Evolutionary conservation across 2,329 filamentous ascomycete genomes (phyloP).

Genomic region (Hyphodiscus sp.): DNA sequence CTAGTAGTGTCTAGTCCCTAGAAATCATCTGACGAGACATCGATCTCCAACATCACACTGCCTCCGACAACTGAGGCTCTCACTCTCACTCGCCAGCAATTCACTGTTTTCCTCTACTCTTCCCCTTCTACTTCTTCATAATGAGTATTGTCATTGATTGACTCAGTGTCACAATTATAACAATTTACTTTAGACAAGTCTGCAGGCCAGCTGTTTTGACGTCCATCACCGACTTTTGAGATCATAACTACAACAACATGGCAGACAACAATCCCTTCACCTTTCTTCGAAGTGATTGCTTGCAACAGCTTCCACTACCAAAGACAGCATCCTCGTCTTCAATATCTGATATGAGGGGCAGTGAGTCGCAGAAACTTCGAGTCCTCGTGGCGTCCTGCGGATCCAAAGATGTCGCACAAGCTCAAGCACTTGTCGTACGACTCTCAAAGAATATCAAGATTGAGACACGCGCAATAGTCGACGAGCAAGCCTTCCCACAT

Average conservation of each 20-base stretch:
- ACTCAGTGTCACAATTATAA: no score
- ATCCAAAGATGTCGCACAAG: slow-evolving; percentile 57
- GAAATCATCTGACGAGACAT: no score
- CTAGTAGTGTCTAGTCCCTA: no score
- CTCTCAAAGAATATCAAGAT: slow-evolving; percentile 59
- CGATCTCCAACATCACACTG: no score
- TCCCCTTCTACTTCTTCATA: no score
- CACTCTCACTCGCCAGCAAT: no score
- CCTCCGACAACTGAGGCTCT: no score
- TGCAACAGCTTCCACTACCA: slow-evolving; percentile 11
- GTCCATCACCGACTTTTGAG: no score
- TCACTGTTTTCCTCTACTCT: no score
- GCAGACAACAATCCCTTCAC: slow-evolving; percentile 11
- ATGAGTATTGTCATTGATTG: no score
- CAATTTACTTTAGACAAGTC: no score
- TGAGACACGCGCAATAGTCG: slow-evolving; percentile 55
- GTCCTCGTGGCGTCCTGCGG: slow-evolving; percentile 63
- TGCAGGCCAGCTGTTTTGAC: no score
- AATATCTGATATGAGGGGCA: slow-evolving; percentile 25
- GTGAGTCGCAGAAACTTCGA: slow-evolving; percentile 51
- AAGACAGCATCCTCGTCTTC: slow-evolving; percentile 22
- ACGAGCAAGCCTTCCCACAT: slow-evolving; percentile 51
- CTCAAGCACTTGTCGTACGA: slow-evolving; percentile 58
- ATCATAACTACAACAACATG: slow-evolving; percentile 9
- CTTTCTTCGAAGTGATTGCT: slow-evolving; percentile 5